Conservation (phyloP, 129 eudicot species). For the Smallanthus sonchifolius region DNA sequence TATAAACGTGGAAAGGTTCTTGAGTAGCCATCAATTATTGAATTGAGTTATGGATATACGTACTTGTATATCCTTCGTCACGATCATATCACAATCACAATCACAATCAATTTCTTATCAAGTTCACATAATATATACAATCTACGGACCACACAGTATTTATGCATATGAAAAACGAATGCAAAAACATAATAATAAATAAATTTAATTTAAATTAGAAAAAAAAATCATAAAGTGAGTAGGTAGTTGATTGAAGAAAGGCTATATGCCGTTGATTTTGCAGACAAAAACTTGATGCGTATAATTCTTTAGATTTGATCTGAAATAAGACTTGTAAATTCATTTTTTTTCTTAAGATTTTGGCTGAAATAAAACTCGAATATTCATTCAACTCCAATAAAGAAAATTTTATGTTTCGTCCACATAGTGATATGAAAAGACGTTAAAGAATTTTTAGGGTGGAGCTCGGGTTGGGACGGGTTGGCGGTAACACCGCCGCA, state of each 20-base stretch:
- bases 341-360: no score
- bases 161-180: background rate
- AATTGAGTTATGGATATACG: background rate
- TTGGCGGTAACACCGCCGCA: no score
- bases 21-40: no score
- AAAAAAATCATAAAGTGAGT: background rate
- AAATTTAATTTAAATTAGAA: background rate
- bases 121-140: background rate
- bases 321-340: no score
- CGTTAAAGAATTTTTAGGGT: no score
- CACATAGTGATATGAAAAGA: no score
- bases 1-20: no score
- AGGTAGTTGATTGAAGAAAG: background rate
- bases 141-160: background rate
- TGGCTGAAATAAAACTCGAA: no score
- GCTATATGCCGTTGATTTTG: background rate
- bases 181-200: background rate
- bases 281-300: background rate
- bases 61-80: background rate
- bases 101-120: slow-evolving; percentile 8
- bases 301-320: background rate
- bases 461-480: no score
- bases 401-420: no score
- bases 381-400: no score
- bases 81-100: background rate